These are phyloP conservation scores for Alnus glutinosa DNA, from an alignment of 306 rosid genomes.

Conservation along the genomic window DNA sequence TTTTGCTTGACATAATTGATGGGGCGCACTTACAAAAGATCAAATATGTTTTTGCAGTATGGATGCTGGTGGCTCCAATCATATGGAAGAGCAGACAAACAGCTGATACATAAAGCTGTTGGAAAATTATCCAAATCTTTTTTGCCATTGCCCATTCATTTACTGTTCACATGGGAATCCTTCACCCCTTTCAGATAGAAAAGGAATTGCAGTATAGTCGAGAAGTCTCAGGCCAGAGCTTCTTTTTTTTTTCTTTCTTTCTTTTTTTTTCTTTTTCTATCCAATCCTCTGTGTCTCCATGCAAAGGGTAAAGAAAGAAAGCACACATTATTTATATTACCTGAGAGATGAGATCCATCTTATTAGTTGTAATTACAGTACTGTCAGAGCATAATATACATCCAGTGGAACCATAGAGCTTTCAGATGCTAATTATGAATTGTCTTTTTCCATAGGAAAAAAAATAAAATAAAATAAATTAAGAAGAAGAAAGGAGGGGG, in stretches of 20 bases:
- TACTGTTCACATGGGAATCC: conserved; percentile 27
- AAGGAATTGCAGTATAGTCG: conserved; percentile 17
- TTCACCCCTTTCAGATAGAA: conserved; percentile 19
- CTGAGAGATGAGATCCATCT: conserved; percentile 5
- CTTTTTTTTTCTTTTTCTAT: no score
- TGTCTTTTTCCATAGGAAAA: not conserved
- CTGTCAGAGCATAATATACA: conserved; percentile 1
- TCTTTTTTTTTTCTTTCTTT: no score
- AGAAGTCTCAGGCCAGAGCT: conserved; percentile 22
- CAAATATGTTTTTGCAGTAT: conserved; percentile 53
- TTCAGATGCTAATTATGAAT: not conserved
- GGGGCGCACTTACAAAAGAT: not conserved
- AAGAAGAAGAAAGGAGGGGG: no score
- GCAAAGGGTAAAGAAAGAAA: conserved; percentile 7
- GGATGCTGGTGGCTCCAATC: conserved; percentile 87
- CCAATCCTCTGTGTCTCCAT: conserved; percentile 14
- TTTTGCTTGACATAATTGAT: not conserved
- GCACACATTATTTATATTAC: conserved; percentile 17
- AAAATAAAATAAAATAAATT: not conserved
- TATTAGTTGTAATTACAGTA: conserved; percentile 16
- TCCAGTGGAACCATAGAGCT: not conserved
- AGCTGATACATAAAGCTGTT: conserved; percentile 33
- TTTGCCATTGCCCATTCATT: conserved; percentile 14
- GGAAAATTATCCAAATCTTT: not conserved
- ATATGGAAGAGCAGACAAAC: conserved; percentile 61